A percentile compares a stretch with the other conserved stretches of the same genome.
Conservation (phyloP, 352 stramenopile species). For the Blastocystis sp. region DNA sequence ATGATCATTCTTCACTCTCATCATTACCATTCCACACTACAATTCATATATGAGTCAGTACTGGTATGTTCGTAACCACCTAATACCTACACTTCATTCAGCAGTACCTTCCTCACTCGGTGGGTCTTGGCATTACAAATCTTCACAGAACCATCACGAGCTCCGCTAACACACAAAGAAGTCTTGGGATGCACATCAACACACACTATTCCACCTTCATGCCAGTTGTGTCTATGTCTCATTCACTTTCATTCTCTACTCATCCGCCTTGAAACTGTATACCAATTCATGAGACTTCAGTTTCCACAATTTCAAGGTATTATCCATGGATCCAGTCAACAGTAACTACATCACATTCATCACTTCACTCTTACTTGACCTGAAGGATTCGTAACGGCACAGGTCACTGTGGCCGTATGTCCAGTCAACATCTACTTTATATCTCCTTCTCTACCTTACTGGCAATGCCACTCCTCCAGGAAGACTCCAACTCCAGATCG, state of each 20-base stretch:
- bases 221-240: slow-evolving; percentile 40
- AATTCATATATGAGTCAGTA: slow-evolving; percentile 11
- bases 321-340: slow-evolving; percentile 46
- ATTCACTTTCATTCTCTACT: not conserved
- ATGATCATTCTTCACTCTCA: not conserved
- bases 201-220: slow-evolving; percentile 36
- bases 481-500: slow-evolving; percentile 42
- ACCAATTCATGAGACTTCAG: slow-evolving; percentile 32
- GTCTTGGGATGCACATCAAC: slow-evolving; percentile 19
- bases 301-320: slow-evolving; percentile 54
- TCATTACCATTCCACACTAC: slow-evolving; percentile 11
- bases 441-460: not conserved
- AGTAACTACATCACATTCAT: not conserved
- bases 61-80: slow-evolving; percentile 21
- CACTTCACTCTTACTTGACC: not conserved
- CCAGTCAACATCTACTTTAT: slow-evolving; percentile 26
- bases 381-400: not conserved
- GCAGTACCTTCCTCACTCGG: not conserved
- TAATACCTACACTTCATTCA: slow-evolving; percentile 17
- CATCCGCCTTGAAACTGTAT: slow-evolving; percentile 28
- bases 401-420: slow-evolving; percentile 50
- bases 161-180: slow-evolving; percentile 9
- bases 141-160: slow-evolving; percentile 50
- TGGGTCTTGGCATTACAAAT: slow-evolving; percentile 47
- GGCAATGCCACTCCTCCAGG: not conserved